Base-by-base conservation (phyloP, 73 alveolate species). In the Symbiodinium pilosum region DNA sequence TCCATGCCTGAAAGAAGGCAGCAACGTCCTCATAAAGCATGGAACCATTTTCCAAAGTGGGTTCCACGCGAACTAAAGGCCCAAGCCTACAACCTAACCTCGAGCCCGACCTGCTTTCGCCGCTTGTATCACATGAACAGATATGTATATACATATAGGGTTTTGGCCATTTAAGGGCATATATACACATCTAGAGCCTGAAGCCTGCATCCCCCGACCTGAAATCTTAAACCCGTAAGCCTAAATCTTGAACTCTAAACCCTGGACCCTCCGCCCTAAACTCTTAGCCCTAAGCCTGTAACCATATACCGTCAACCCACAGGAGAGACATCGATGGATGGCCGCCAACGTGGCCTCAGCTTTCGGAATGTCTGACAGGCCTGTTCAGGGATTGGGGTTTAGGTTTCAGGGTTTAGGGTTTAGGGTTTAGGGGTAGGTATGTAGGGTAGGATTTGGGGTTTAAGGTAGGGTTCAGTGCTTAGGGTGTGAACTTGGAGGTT, bases 241-340 rank as follows among this genome's bases (percentile, higher is more conserved):
- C 73, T 56, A 12, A 26, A 20, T 36, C 38, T 36, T 28, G 28
- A 64, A 18, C 77, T 36, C 77, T 24, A 64, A 64, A 5, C 36
- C 77, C 59, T 47, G 14, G 59, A 47, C 77, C 77, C 77, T 21
- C 7, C 21, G 28, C 77, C 77, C 77, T 28, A 64, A 64, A 24
- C 1, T 64, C 77, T 1, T 14, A 64, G 32, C 77, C 32, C 77
- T 0, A 0, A 28, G 11, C 32, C 5, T 64, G 41, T 64, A 40
- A n/a, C n/a, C n/a, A n/a, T n/a, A n/a, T n/a, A n/a, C n/a, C n/a
- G n/a, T n/a, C n/a, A n/a, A n/a, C n/a, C 64, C 51, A 56, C 94
- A 94, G 83, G 89, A 83, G 56, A 52, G 99, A 51, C 99, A 94
- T 56, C 99, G 99, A 83, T 94, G 99, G 99, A 94, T 94, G 99